A percentile compares a stretch with the other conserved stretches of the same genome.
Conservation (phyloP, 345 rosid genomes). For the Theobroma cacao region DNA sequence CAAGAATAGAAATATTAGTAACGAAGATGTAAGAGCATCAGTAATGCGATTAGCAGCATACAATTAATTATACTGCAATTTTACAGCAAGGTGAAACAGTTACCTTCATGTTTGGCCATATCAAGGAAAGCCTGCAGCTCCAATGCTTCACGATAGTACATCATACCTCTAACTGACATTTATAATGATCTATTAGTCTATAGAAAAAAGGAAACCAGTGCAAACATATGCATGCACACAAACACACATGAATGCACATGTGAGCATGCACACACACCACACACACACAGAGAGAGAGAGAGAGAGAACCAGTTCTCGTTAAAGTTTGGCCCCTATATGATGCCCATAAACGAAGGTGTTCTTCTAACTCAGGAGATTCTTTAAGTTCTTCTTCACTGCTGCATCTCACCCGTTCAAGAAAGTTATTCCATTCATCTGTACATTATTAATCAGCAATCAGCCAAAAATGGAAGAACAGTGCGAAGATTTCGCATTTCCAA, state of each 20-base stretch:
- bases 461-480: constrained; percentile 9
- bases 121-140: constrained; percentile 99
- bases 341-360: constrained; percentile 93
- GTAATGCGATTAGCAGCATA: neutral
- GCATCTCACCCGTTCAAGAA: constrained; percentile 73
- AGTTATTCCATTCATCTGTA: constrained; percentile 95
- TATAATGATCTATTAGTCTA: constrained; percentile 12
- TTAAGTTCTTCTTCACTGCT: constrained; percentile 66
- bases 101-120: constrained; percentile 98
- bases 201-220: neutral
- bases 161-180: constrained; percentile 95
- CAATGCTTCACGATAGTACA: constrained; percentile 96
- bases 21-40: neutral
- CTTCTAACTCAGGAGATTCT: constrained; percentile 56
- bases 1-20: neutral
- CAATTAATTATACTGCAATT: neutral
- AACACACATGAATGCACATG: too few relatives aligned
- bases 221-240: too few relatives aligned
- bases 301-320: constrained; percentile 82
- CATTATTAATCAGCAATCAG: constrained; percentile 15
- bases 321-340: constrained; percentile 96
- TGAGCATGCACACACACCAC: neutral
- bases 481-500: neutral
- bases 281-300: neutral
- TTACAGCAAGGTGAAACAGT: constrained; percentile 7